Percentiles rank a stretch among this genome's conserved stretches.
These are phyloP conservation scores for Colletotrichum gigasporum DNA, from an alignment of 2,329 filamentous ascomycete species.

Conservation along the genomic window DNA sequence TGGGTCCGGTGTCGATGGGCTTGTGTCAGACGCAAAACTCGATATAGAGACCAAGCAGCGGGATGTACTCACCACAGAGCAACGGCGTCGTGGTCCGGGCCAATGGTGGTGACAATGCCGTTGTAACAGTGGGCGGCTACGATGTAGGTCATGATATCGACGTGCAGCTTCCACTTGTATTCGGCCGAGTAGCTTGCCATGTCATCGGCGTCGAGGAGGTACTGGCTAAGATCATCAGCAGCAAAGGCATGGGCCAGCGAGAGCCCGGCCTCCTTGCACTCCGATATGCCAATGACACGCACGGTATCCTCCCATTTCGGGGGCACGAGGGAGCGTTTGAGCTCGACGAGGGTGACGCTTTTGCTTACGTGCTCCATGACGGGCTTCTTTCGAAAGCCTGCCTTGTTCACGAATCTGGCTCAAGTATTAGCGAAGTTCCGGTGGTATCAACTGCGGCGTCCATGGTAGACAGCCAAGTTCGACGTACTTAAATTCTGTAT, in stretches of 20 bases:
- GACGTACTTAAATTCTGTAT: conserved; percentile 60
- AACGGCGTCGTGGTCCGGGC: conserved; percentile 79
- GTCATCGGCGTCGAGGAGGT: conserved; percentile 79
- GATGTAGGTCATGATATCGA: conserved; percentile 80
- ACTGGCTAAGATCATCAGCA: conserved; percentile 77
- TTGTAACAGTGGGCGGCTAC: conserved; percentile 79
- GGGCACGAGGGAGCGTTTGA: conserved; percentile 59
- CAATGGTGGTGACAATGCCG: conserved; percentile 78
- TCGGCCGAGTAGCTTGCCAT: conserved; percentile 69
- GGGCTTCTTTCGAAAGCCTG: conserved; percentile 30
- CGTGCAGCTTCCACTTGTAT: conserved; percentile 79
- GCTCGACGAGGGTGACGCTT: conserved; percentile 29
- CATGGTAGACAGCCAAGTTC: background rate
- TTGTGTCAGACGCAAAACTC: background rate
- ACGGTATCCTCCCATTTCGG: conserved; percentile 63
- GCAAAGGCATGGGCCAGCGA: conserved; percentile 83
- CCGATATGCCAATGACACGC: conserved; percentile 70
- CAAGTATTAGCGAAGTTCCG: too few species aligned
- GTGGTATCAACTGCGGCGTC: background rate
- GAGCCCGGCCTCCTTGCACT: conserved; percentile 76
- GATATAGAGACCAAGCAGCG: background rate
- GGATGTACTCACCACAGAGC: conserved; percentile 74
- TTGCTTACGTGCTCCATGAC: conserved; percentile 43
- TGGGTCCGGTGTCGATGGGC: background rate
- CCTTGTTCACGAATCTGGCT: conserved; percentile 30